Percentiles rank a stretch among this genome's conserved stretches.
phyloP scores from a whole-genome alignment of 2,329 filamentous ascomycete genomes.

The Fusarium compactum region DNA sequence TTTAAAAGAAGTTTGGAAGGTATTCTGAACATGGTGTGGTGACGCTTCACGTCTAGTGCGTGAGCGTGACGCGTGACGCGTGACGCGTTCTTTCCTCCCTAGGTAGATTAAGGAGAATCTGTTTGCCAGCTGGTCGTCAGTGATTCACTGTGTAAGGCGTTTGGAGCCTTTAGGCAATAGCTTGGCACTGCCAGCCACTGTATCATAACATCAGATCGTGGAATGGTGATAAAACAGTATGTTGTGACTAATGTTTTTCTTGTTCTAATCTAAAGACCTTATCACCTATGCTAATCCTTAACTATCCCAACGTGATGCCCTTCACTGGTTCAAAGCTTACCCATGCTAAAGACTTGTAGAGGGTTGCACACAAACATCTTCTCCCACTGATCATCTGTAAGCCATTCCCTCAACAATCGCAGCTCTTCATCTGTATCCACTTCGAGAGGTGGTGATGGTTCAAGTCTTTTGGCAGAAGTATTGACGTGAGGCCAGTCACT shows the following conservation, averaged over 20 bases:
- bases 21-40: too few relatives aligned
- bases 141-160: background rate
- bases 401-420: background rate
- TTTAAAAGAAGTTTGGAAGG: too few relatives aligned
- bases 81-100: background rate
- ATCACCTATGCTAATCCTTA: background rate
- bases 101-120: background rate
- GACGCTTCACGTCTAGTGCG: too few relatives aligned
- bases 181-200: background rate
- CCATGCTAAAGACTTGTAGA: background rate
- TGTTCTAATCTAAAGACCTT: background rate
- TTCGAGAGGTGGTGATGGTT: background rate
- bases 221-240: too few relatives aligned
- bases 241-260: background rate
- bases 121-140: background rate
- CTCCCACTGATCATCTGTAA: background rate
- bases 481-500: constrained; percentile 21
- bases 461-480: background rate
- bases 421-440: constrained; percentile 6
- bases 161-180: background rate
- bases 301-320: background rate
- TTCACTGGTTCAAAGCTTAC: background rate
- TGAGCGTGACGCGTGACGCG: too few relatives aligned
- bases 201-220: background rate
- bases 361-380: constrained; percentile 9